Evolutionary conservation across 2,329 filamentous ascomycete species (phyloP), one percentile per base, ranked within the genome.

Genomic region (Myriosclerotinia duriaeana): DNA sequence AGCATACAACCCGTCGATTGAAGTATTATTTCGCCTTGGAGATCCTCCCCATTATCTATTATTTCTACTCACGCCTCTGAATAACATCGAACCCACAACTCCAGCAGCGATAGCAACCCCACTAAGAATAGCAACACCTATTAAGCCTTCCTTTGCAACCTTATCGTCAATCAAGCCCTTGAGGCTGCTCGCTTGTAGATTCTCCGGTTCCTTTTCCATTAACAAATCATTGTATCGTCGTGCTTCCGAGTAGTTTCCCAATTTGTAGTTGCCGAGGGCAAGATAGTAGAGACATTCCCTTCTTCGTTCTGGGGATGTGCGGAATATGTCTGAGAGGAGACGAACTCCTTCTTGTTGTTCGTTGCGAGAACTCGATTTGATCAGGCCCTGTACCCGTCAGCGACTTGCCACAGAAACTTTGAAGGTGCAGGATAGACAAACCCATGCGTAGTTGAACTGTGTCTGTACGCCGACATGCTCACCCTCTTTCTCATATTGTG

Each of bases 361-460:
- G 77, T 84, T 79, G 72, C 95, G 91, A 63, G 84, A 80, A 77
- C 87, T 88, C 69, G 94, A 97, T 83, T 98, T 99, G 75, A 99
- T 97, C 72, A 99, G 86, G 72, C 95, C 95, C 93, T 96, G 70
- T 42, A 15, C 58, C 20, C 58, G n/a, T 66, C n/a, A 58, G 62
- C 11, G 30, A 38, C 38, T 38, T 44, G 34, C 14, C 34, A 50
- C 11, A 61, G 17, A 12, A 58, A 30, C 30, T 64, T 30, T 26
- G 53, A 42, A 34, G 9, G 36, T 20, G 22, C 3, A 46, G 53
- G 20, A 54, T 58, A 40, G 48, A 73, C 83, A 66, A 86, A 96
- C 93, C 95, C 95, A 99, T 77, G 95, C 94, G 79, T 94, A 98
- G 87, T 99, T 99, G 86, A 99, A 99, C 78, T 98, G 98, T 69